phyloP scores from a whole-genome alignment of 2,329 filamentous ascomycete species.

The Eutypella sp. region DNA sequence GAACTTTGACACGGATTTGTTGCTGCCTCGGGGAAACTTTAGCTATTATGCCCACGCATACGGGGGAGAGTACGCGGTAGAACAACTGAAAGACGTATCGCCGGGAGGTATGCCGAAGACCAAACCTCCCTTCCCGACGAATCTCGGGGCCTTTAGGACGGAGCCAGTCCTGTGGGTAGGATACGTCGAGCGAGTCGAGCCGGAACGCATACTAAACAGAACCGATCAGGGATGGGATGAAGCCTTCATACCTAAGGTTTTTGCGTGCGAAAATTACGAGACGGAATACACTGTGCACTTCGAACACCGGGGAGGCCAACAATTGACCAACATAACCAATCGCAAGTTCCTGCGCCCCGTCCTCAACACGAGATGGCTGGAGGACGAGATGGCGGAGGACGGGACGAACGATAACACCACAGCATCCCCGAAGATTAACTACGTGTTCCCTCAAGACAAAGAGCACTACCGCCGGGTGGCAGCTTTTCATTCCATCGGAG shows the following conservation, averaged over 20 bases:
- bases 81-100: conserved; percentile 24
- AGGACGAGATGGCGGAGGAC: conserved; percentile 24
- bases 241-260: conserved; percentile 29
- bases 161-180: conserved; percentile 37
- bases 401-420: conserved; percentile 32
- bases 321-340: conserved; percentile 21
- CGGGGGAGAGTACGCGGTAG: conserved; percentile 28
- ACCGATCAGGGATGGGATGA: conserved; percentile 23
- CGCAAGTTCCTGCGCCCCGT: conserved; percentile 24
- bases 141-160: conserved; percentile 32
- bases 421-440: conserved; percentile 26
- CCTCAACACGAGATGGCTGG: conserved; percentile 29
- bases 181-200: conserved; percentile 21
- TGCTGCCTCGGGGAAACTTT: conserved; percentile 28
- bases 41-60: conserved; percentile 29
- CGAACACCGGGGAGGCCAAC: conserved; percentile 26
- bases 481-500: conserved; percentile 32
- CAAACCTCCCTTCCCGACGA: conserved; percentile 21
- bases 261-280: conserved; percentile 35
- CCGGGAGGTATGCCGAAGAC: conserved; percentile 27
- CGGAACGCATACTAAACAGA: conserved; percentile 13
- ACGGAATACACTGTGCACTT: conserved; percentile 31
- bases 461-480: conserved; percentile 26
- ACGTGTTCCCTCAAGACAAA: conserved; percentile 21
- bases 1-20: conserved; percentile 23